phyloP scores from a whole-genome alignment of 108 stramenopile genomes.

The Nitzschia inconspicua region DNA sequence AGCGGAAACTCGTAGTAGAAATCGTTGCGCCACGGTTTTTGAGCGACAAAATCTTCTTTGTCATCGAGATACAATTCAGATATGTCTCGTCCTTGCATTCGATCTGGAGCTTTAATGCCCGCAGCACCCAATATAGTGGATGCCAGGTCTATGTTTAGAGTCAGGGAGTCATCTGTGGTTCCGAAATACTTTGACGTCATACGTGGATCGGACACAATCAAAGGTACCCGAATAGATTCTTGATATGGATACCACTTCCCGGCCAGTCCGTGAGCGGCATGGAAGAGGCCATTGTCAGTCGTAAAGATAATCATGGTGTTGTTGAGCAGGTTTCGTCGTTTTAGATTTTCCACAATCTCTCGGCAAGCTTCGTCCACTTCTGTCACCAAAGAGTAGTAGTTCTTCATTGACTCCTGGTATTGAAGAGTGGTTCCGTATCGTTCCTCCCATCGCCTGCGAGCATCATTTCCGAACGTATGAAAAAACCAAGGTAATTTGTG shows the following conservation, averaged over 20 bases:
- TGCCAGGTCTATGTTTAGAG: constrained; percentile 66
- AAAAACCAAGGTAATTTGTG: constrained; percentile 38
- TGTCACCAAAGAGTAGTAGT: constrained; percentile 59
- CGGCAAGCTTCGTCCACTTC: constrained; percentile 59
- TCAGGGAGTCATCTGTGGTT: constrained; percentile 49
- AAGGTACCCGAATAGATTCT: constrained; percentile 68
- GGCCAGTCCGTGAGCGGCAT: constrained; percentile 59
- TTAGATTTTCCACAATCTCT: constrained; percentile 46
- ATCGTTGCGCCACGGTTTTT: constrained; percentile 47
- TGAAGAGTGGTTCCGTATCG: constrained; percentile 49
- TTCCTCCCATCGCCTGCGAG: constrained; percentile 37
- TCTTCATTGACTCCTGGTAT: constrained; percentile 68
- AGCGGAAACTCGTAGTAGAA: constrained; percentile 65
- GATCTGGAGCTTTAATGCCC: constrained; percentile 35
- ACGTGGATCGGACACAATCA: constrained; percentile 68
- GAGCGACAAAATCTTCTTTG: constrained; percentile 5
- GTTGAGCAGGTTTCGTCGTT: constrained; percentile 40
- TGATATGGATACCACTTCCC: constrained; percentile 76
- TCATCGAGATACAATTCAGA: constrained; percentile 49
- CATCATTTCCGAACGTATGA: constrained; percentile 43
- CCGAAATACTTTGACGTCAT: constrained; percentile 46
- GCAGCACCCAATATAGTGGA: constrained; percentile 66
- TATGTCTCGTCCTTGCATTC: constrained; percentile 71
- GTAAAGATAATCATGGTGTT: constrained; percentile 72
- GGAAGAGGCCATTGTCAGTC: constrained; percentile 61